Conservation (phyloP, 116 monocot species). For the Phalaenopsis hybrid region DNA sequence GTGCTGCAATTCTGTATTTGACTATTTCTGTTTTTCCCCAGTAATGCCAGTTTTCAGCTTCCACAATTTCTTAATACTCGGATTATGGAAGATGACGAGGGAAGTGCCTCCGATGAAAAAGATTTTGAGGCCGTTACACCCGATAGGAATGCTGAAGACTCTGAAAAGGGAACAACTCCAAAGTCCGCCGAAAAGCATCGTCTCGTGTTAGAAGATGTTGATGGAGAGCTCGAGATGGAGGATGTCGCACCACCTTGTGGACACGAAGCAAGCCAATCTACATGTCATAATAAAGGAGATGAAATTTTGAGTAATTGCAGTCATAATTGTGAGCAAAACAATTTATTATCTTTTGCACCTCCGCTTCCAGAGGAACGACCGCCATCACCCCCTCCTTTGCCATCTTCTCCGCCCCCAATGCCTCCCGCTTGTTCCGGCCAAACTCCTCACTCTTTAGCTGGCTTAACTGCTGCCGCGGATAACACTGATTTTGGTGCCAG, state of each 20-base stretch:
- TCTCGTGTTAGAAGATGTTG: constrained; percentile 85
- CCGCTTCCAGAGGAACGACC: constrained; percentile 79
- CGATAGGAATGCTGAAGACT: constrained; percentile 33
- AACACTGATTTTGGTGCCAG: constrained; percentile 8
- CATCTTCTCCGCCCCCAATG: constrained; percentile 71
- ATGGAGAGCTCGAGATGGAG: constrained; percentile 99
- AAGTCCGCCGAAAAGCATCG: constrained; percentile 38
- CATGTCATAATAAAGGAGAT: constrained; percentile 18
- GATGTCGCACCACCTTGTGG: constrained; percentile 76
- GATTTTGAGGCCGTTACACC: constrained; percentile 77
- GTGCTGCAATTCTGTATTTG: background rate
- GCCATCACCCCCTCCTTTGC: constrained; percentile 90
- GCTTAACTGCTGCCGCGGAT: constrained; percentile 18
- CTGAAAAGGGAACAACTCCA: constrained; percentile 16
- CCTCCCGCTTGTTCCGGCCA: constrained; percentile 9
- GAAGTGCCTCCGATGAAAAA: constrained; percentile 54
- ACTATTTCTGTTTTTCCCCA: constrained; percentile 21
- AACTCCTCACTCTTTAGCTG: constrained; percentile 13
- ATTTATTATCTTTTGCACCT: constrained; percentile 35
- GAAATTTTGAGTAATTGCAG: constrained; percentile 5
- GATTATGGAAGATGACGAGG: constrained; percentile 59
- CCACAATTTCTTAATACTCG: constrained; percentile 50
- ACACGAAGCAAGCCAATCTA: constrained; percentile 19
- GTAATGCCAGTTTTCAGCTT: constrained; percentile 84
- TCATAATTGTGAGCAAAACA: constrained; percentile 24